Evolutionary conservation across 2,329 filamentous ascomycete genomes (phyloP).

Genomic region (Cladosporium halotolerans): DNA sequence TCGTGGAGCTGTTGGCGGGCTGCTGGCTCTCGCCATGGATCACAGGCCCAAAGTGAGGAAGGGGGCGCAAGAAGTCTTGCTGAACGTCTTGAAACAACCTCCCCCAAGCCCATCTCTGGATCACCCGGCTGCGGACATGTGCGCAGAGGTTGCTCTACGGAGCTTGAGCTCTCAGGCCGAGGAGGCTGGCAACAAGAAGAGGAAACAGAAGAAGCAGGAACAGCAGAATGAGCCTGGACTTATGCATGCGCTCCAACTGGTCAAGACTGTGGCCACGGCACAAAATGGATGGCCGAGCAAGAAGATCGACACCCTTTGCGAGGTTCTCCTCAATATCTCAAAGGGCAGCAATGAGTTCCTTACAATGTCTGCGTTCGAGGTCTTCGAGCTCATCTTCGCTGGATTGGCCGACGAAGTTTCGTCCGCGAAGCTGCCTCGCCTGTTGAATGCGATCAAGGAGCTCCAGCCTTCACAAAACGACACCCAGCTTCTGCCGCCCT

Average conservation of each 20-base stretch:
- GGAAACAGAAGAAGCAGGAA: slow-evolving; percentile 47
- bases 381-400: slow-evolving; percentile 94
- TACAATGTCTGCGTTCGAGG: slow-evolving; percentile 92
- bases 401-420: slow-evolving; percentile 83
- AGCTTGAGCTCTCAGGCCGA: slow-evolving; percentile 71
- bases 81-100: slow-evolving; percentile 73
- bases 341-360: slow-evolving; percentile 89
- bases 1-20: slow-evolving; percentile 75
- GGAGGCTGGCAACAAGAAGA: slow-evolving; percentile 65
- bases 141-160: slow-evolving; percentile 80
- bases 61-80: slow-evolving; percentile 82
- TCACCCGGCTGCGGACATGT: slow-evolving; percentile 93
- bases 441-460: slow-evolving; percentile 88
- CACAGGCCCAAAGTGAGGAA: slow-evolving; percentile 89
- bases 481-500: slow-evolving; percentile 87
- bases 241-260: slow-evolving; percentile 85
- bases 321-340: slow-evolving; percentile 81
- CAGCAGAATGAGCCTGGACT: slow-evolving; percentile 61
- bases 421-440: slow-evolving; percentile 78
- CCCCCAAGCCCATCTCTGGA: slow-evolving; percentile 89
- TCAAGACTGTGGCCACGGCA: slow-evolving; percentile 80
- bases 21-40: slow-evolving; percentile 79
- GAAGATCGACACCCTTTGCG: slow-evolving; percentile 88
- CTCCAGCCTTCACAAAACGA: slow-evolving; percentile 88
- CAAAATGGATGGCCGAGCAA: slow-evolving; percentile 94